These are phyloP conservation scores for Thielaviopsis musarum DNA, from an alignment of 2,329 filamentous ascomycete species.

Conservation along the genomic window DNA sequence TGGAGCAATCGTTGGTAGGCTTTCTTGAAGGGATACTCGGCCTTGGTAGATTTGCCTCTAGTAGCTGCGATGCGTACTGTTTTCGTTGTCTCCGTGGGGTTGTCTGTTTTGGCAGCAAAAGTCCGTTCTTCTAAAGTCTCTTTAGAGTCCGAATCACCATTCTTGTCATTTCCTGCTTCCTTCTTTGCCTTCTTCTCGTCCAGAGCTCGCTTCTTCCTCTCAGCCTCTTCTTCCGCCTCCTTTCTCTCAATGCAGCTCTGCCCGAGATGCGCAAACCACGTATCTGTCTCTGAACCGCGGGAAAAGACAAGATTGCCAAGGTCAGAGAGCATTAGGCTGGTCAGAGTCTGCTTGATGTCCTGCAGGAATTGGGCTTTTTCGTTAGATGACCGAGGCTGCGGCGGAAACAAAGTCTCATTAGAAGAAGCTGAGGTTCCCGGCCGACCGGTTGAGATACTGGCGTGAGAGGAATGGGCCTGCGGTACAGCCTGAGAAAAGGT, in stretches of 20 bases:
- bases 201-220: not conserved
- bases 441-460: slow-evolving; percentile 26
- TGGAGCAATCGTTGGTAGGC: slow-evolving; percentile 66
- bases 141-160: not conserved
- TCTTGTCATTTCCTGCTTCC: not conserved
- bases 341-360: slow-evolving; percentile 62
- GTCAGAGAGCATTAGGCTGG: slow-evolving; percentile 75
- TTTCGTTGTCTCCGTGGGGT: slow-evolving; percentile 17
- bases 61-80: slow-evolving; percentile 18
- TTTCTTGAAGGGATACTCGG: slow-evolving; percentile 62
- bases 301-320: slow-evolving; percentile 72
- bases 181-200: not conserved
- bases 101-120: slow-evolving; percentile 16
- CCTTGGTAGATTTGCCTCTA: slow-evolving; percentile 15
- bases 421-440: slow-evolving; percentile 52
- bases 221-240: slow-evolving; percentile 22
- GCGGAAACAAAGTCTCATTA: slow-evolving; percentile 48
- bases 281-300: slow-evolving; percentile 83
- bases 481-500: slow-evolving; percentile 30
- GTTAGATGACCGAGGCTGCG: slow-evolving; percentile 33
- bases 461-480: slow-evolving; percentile 28
- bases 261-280: slow-evolving; percentile 59
- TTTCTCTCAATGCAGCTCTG: slow-evolving; percentile 48
- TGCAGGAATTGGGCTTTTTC: slow-evolving; percentile 66
- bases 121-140: not conserved